Evolutionary conservation across 495 filamentous ascomycete genomes (phyloP).

Genomic region (Talaromyces wortmannii): DNA sequence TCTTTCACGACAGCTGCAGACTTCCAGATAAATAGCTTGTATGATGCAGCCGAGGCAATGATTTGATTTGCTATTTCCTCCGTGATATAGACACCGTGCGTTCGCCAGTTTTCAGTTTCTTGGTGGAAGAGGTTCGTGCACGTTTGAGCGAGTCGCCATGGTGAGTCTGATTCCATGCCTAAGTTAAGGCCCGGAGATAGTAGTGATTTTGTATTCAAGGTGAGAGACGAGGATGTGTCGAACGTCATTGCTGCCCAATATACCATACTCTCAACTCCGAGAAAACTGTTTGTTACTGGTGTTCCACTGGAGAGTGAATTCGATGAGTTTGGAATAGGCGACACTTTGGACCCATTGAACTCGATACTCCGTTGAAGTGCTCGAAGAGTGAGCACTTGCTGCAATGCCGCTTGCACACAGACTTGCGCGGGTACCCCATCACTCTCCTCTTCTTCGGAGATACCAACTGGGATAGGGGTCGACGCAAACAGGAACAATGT

Average conservation of each 20-base stretch:
- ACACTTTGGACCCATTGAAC: slow-evolving; percentile 15
- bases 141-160: slow-evolving; percentile 10
- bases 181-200: slow-evolving; percentile 9
- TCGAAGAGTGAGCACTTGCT: slow-evolving; percentile 11
- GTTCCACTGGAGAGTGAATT: slow-evolving; percentile 5
- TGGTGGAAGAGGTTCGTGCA: slow-evolving; percentile 14
- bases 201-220: slow-evolving; percentile 10
- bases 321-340: slow-evolving; percentile 5
- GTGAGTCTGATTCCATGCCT: slow-evolving; percentile 8
- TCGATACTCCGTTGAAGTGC: slow-evolving; percentile 12
- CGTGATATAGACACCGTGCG: slow-evolving; percentile 8
- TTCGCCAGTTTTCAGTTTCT: slow-evolving; percentile 10
- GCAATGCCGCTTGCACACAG: slow-evolving; percentile 13
- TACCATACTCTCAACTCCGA: slow-evolving; percentile 12
- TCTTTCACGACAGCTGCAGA: slow-evolving; percentile 11
- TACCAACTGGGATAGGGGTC: slow-evolving; percentile 11
- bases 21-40: slow-evolving; percentile 12
- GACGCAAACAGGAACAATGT: slow-evolving; percentile 11
- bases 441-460: slow-evolving; percentile 12
- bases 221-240: slow-evolving; percentile 12
- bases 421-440: slow-evolving; percentile 10
- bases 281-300: slow-evolving; percentile 9
- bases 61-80: slow-evolving; percentile 15
- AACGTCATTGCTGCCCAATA: slow-evolving; percentile 15
- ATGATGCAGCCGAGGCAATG: slow-evolving; percentile 10